Evolutionary conservation across 2,329 filamentous ascomycete species (phyloP), one percentile per base, ranked within the genome.

Genomic region (Fusarium pseudoanthophilum): DNA sequence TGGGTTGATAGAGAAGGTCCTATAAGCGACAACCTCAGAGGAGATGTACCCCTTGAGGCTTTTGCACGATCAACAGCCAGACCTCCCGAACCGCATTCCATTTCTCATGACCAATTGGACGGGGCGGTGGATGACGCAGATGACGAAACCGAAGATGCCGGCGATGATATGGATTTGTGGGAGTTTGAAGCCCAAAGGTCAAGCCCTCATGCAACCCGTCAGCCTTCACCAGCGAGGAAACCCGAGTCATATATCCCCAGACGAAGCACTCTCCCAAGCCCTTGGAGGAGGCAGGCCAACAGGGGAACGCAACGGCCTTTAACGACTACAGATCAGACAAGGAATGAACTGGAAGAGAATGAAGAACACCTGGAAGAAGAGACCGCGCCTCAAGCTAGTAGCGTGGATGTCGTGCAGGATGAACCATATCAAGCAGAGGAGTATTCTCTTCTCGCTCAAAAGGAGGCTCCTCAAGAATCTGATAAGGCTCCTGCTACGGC

Each of bases 131-230:
- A 75, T 45, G 73, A 77, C 20, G 70, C 62, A 40, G 70, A 72
- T 24, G 74, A 75, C 15, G 60, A 53, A 34, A 43, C 71, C 9
- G 71, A 76, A 53, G 77, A 73, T 26, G 60, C 57, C 11, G 83
- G 83, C 32, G 85, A 86, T n/a, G 84, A 85, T 7, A 86, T 85
- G 16, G 82, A 90, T 71, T 83, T 91, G 16, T 91, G 88, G 88
- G 88, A 87, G 37, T 76, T 89, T 30, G 89, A 90, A 76, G 88
- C 88, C 16, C 83, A 85, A 60, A 84, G 88, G 18, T 80, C 83
- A 11, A 83, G 83, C 2, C 84, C 86, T 15, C 78, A 71, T 10
- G 74, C 79, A 28, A 58, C 72, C 39, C 74, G 74, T 30, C 78
- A 78, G 46, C 75, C 79, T 4, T 81, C 82, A 43, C 78, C 77